Evolutionary conservation across 139 green algal genomes (phyloP).

Genomic region (Auxenochlorella pyrenoidosa): DNA sequence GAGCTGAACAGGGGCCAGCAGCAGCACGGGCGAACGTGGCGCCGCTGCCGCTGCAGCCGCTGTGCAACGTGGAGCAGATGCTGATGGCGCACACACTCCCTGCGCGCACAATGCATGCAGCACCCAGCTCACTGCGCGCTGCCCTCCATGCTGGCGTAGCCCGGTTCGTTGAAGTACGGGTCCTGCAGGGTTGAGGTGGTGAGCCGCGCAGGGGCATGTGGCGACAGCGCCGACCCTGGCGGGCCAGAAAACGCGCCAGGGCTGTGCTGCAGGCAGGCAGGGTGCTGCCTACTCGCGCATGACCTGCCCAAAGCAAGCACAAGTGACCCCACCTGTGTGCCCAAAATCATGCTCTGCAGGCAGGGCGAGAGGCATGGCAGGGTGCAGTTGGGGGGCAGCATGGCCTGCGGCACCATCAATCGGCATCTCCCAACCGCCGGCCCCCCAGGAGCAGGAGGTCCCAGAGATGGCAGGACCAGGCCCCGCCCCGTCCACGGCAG

Average conservation of each 20-base stretch:
- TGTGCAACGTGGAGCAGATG: not conserved
- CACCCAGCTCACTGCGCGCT: slow-evolving; percentile 42
- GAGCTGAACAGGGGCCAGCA: no score
- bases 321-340: slow-evolving; percentile 34
- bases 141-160: slow-evolving; percentile 59
- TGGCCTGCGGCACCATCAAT: no score
- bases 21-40: not conserved
- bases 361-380: not conserved
- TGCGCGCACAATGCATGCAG: not conserved
- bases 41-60: not conserved
- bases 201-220: not conserved
- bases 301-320: no score
- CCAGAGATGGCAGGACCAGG: no score
- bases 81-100: not conserved
- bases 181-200: slow-evolving; percentile 15
- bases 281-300: no score
- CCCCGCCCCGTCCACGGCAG: no score
- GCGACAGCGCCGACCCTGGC: not conserved
- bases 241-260: not conserved
- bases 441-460: no score
- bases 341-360: slow-evolving; percentile 68
- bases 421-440: no score
- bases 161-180: slow-evolving; percentile 78
- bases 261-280: not conserved
- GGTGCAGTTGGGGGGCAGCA: no score